Evolutionary conservation across 139 green algal species (phyloP), one percentile per base, ranked within the genome.

Genomic region (Chlamydomonas schloesseri): DNA sequence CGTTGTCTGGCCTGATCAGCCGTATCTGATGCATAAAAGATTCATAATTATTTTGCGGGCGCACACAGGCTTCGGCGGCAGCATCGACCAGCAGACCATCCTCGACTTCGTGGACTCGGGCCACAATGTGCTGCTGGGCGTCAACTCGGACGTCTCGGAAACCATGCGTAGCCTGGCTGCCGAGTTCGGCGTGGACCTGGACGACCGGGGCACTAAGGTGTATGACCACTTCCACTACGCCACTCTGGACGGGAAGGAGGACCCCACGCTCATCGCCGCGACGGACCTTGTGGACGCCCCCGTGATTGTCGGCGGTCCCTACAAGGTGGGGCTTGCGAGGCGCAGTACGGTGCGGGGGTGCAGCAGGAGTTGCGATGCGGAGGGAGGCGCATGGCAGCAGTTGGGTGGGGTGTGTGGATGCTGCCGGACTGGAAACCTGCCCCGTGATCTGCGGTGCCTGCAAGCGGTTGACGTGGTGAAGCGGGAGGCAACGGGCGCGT

Each of bases 81-180:
- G 83, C 3, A 64, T 98, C 6, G 91, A 95, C 73, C 76, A 90
- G 18, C 73, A 82, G 1, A 83, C 74, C 2, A 87, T 99, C n/a
- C 71, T 97, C 9, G 94, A 98, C 26, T 99, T 99, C 84, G 89
- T 98, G 2, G 96, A 99, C 58, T 88, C 73, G 28, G 97, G 97
- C 8, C 90, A 91, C 58, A 93, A 98, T 72, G 34, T 98, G 26
- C 53, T 99, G 2, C n/a, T 99, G 20, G 94, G 93, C 31, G 87
- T 91, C 24, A 92, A 89, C 85, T 83, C 88, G 20, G 71, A 88
- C 9, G 88, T 89, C 4, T 96, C 92, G 23, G 93, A 96, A 36
- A 80, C 71, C 37, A 76, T 92, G 75, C 89, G 89, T 8, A 80
- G 64, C 36, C 89, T 98, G 24, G 91, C 91, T 0, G 62, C 88